Evolutionary conservation across 768 basidiomycete genomes (phyloP).

Genomic region (Suillus variegatus): DNA sequence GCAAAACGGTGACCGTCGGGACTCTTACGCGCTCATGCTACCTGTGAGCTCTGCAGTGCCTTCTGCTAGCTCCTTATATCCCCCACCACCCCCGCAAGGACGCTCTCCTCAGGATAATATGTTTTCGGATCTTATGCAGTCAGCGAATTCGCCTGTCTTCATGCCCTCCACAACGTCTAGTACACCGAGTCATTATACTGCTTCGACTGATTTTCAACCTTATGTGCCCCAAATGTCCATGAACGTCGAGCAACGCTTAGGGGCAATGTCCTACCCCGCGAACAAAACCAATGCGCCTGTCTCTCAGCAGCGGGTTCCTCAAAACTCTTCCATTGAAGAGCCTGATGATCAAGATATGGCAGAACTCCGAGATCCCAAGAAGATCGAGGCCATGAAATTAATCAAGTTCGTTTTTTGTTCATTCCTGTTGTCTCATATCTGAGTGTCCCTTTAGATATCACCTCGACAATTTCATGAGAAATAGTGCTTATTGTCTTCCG

Average conservation of each 20-base stretch:
- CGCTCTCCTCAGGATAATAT: constrained; percentile 51
- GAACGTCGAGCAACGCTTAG: constrained; percentile 54
- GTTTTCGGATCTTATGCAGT: constrained; percentile 63
- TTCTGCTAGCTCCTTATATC: constrained; percentile 45
- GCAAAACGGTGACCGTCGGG: constrained; percentile 40
- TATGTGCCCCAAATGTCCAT: constrained; percentile 64
- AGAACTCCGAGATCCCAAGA: constrained; percentile 58
- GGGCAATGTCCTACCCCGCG: constrained; percentile 50
- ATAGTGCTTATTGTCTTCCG: constrained; percentile 85
- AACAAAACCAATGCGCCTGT: constrained; percentile 25
- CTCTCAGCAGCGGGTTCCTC: constrained; percentile 27
- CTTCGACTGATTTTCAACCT: constrained; percentile 36
- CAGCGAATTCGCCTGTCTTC: constrained; percentile 62
- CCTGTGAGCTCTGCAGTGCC: constrained; percentile 48
- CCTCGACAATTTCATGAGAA: constrained; percentile 85
- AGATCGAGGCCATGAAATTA: constrained; percentile 78
- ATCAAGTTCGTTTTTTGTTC: constrained; percentile 55
- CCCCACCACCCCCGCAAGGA: constrained; percentile 37
- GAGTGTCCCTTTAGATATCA: constrained; percentile 63
- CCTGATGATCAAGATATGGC: constrained; percentile 56
- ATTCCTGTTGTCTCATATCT: constrained; percentile 6
- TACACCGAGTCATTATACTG: constrained; percentile 44
- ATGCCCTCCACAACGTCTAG: constrained; percentile 46
- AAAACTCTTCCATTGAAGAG: constrained; percentile 35
- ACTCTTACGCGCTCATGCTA: constrained; percentile 57